A percentile compares a stretch with the other conserved stretches of the same genome.
Evolutionary conservation across 441 rosid genomes (phyloP).

Genomic region (Euphorbia schlechtendalii): DNA sequence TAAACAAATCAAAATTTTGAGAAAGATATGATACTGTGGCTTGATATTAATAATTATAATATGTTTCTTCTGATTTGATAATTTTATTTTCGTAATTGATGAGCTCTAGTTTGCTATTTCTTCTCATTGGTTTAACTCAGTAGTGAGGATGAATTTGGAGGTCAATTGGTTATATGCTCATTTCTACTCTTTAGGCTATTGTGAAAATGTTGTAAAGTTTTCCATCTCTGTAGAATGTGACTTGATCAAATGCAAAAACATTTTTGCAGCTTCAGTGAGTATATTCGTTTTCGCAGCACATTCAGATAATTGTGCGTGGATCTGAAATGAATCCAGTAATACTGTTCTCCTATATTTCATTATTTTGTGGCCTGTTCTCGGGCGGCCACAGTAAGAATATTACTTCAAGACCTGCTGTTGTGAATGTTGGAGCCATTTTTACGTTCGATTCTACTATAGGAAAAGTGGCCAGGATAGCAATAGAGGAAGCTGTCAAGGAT

Average conservation of each 20-base stretch:
- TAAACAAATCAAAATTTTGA: background rate
- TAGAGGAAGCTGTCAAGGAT: conserved; percentile 78
- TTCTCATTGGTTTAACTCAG: background rate
- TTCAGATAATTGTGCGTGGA: conserved; percentile 11
- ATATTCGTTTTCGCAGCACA: conserved; percentile 12
- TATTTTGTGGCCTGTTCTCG: conserved; percentile 29
- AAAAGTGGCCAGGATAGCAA: conserved; percentile 77
- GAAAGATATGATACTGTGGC: background rate
- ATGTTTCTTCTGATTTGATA: background rate
- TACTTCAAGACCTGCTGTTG: conserved; percentile 54
- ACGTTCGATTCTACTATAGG: conserved; percentile 57
- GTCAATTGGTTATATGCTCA: no score
- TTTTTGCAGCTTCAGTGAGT: conserved; percentile 9
- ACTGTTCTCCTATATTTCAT: conserved; percentile 28
- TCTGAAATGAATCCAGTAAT: conserved; percentile 32
- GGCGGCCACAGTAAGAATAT: conserved; percentile 34
- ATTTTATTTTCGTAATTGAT: background rate
- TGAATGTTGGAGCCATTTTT: conserved; percentile 68
- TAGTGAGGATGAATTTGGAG: background rate
- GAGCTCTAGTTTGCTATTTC: background rate
- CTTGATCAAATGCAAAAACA: conserved; percentile 7
- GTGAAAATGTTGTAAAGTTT: conserved; percentile 4
- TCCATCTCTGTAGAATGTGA: conserved; percentile 15
- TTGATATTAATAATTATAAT: no score
- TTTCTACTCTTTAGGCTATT: background rate